These are phyloP conservation scores for Aspergillus haitiensis DNA, from an alignment of 495 filamentous ascomycete species.

Conservation along the genomic window DNA sequence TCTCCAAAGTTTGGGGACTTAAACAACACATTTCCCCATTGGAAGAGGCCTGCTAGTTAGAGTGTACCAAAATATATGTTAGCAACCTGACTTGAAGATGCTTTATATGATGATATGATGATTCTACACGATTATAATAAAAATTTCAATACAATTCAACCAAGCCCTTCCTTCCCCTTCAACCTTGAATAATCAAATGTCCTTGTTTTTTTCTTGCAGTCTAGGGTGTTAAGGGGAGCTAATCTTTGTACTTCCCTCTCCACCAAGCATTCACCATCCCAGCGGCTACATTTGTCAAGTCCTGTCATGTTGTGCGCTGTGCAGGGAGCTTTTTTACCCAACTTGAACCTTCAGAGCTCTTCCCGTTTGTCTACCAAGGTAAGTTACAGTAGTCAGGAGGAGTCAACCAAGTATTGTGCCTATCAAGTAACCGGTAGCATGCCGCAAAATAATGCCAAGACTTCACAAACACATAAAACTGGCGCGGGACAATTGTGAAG, in stretches of 20 bases:
- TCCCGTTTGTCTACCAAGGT: constrained; percentile 9
- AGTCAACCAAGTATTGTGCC: neutral
- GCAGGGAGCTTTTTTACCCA: constrained; percentile 4
- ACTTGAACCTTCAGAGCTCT: neutral
- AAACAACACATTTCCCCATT: neutral
- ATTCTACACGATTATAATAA: neutral
- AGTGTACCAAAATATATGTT: neutral
- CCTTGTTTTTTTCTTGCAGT: neutral
- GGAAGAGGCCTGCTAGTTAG: neutral
- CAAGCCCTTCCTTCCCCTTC: neutral
- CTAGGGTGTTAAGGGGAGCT: too few relatives aligned
- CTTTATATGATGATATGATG: neutral
- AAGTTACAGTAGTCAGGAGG: constrained; percentile 7
- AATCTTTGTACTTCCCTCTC: too few relatives aligned
- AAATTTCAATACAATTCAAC: neutral
- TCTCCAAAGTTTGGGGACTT: neutral
- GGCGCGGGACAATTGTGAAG: constrained; percentile 31
- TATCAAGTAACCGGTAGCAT: neutral
- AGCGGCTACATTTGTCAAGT: constrained; percentile 7
- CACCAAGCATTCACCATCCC: neutral
- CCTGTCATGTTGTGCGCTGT: neutral
- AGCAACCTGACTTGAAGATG: neutral
- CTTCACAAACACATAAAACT: constrained; percentile 29
- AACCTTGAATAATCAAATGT: neutral
- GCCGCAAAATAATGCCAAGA: constrained; percentile 27